Evolutionary conservation across 176 grass and related monocot species (phyloP), one percentile per base, ranked within the genome.

Genomic region (Calamus simplicifolius): DNA sequence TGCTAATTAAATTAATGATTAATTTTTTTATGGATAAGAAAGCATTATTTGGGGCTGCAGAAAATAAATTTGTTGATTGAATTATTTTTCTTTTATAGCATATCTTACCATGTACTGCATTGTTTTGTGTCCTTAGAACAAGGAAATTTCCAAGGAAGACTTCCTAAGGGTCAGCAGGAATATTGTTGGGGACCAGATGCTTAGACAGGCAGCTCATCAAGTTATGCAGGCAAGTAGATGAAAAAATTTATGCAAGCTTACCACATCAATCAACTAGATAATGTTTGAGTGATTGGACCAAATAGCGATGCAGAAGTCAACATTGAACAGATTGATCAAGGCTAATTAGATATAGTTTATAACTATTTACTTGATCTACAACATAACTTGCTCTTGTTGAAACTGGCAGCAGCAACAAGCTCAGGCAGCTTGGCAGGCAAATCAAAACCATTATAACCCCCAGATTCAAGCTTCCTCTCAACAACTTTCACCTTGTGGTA

Each of bases 131-230:
- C 26, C 18, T 58, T 67, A 92, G 93, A 97, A 82, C 81, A 92
- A 98, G 70, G 81, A 98, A 70, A 75, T 98, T 63, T 83, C 27
- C 73, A 98, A 92, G 73, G 93, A 91, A 48, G 84, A 98, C 59
- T 98, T 98, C 72, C 63, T 92, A 69, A 88, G 77, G 73, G 87
- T 78, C 57, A 79, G 82, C 73, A 88, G 84, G 78, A 92, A 79
- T 54, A 88, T 92, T 78, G 93, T 92, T 78, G 87, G 93, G n/a
- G 93, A 98, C 66, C 86, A 98, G 59, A 85, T 88, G 84, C 87
- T 92, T 71, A 88, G 77, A 64, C 84, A 92, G 79, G 84, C 93
- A 49, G 81, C 79, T 82, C 74, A 89, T 68, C 82, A 86, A 62
- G 80, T 85, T 73, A 79, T 83, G 84, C 80, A 88, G 84, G 87